Evolutionary conservation across 73 alveolate species (phyloP).

Genomic region (Tetrahymena borealis): DNA sequence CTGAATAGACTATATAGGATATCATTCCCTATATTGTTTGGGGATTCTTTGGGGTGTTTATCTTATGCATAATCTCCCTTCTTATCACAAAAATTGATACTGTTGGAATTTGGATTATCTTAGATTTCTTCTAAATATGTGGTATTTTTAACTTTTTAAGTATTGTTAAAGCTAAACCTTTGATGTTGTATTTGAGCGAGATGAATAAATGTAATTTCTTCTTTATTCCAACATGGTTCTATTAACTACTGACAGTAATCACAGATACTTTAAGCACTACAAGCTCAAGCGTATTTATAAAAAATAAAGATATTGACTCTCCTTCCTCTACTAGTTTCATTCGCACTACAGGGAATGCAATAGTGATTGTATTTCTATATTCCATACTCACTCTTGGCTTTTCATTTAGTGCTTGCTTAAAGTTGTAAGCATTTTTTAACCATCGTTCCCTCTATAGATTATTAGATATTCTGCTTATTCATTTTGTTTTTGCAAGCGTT

Average conservation of each 20-base stretch:
- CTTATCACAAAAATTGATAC: not conserved
- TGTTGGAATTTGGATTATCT: not conserved
- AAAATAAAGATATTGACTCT: not conserved
- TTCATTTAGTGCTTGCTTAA: not conserved
- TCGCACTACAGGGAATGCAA: not conserved
- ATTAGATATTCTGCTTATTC: not conserved
- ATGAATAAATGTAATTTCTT: not conserved
- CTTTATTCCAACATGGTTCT: not conserved
- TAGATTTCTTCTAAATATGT: not conserved
- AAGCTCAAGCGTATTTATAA: not conserved
- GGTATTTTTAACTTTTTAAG: not conserved
- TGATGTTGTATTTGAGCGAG: not conserved
- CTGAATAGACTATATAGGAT: not conserved
- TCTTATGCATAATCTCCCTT: not conserved
- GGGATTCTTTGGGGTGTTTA: not conserved
- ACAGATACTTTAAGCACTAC: not conserved
- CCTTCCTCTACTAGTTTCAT: not conserved
- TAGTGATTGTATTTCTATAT: not conserved
- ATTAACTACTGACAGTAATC: not conserved
- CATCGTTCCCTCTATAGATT: not conserved
- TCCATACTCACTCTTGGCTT: not conserved
- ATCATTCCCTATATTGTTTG: not conserved
- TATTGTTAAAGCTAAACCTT: not conserved
- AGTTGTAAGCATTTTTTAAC: not conserved
- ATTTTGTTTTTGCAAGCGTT: not conserved